Percentiles rank a stretch among this genome's conserved stretches.
Evolutionary conservation across 2,329 filamentous ascomycete genomes (phyloP).

Genomic region (Pseudogymnoascus sp.): DNA sequence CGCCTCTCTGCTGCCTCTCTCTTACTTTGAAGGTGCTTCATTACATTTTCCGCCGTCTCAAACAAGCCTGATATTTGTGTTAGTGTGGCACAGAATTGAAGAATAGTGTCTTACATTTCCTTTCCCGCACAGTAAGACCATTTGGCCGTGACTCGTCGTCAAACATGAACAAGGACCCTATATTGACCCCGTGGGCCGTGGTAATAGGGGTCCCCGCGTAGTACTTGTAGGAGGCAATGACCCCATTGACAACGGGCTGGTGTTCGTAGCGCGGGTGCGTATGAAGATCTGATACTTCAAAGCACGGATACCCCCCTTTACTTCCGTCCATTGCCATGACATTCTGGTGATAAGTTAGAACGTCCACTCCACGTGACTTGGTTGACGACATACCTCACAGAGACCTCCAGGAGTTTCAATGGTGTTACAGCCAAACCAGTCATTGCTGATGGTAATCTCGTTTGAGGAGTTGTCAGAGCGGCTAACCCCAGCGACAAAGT

Average conservation of each 20-base stretch:
- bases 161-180: slow-evolving; percentile 24
- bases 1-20: slow-evolving; percentile 23
- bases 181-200: slow-evolving; percentile 21
- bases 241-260: slow-evolving; percentile 20
- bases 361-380: not conserved
- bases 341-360: slow-evolving; percentile 14
- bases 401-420: slow-evolving; percentile 23
- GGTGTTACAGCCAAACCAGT: slow-evolving; percentile 24
- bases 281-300: slow-evolving; percentile 20
- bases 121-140: slow-evolving; percentile 41
- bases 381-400: slow-evolving; percentile 21
- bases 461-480: slow-evolving; percentile 10
- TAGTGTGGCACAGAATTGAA: not conserved
- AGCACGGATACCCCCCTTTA: slow-evolving; percentile 20
- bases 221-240: slow-evolving; percentile 19
- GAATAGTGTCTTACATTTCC: slow-evolving; percentile 15
- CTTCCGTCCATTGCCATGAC: slow-evolving; percentile 16
- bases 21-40: slow-evolving; percentile 23
- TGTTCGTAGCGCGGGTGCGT: slow-evolving; percentile 19
- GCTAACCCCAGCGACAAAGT: slow-evolving; percentile 23
- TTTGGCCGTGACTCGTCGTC: slow-evolving; percentile 36
- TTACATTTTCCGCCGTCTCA: slow-evolving; percentile 20
- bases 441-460: slow-evolving; percentile 12
- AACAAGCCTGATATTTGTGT: slow-evolving; percentile 16
- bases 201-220: slow-evolving; percentile 25